Base-by-base conservation (phyloP, 331 rosid species). In the Prunus yedoensis region DNA sequence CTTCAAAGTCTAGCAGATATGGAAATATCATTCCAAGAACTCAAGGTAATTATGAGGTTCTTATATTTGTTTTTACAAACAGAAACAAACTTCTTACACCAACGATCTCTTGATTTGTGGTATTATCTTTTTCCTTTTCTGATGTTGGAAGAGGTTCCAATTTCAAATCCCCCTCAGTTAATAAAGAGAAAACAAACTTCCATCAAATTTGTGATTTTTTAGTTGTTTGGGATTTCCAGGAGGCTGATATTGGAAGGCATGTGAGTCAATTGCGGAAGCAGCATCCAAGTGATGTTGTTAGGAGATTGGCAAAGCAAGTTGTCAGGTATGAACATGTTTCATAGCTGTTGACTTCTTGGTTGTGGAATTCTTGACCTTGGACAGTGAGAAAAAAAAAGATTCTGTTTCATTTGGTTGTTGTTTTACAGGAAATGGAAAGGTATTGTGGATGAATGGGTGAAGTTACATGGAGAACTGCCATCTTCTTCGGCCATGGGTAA, bases 401-500 rank as follows among this genome's bases (percentile, higher is more conserved):
- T 12, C 16, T 68, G 47, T 7, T 65, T 70, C 23, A 5, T 60
- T 57, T 65, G n/a, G 59, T 63, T 43, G 59, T 83, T 78, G 51
- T 67, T 79, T 73, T 68, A 11, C 90, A 95, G 99, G 88, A 95
- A 92, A 84, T 95, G 99, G 99, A 95, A 92, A 81, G 97, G 89
- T n/a, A 90, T 85, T 79, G 99, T 95, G 30, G 97, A 90, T 83
- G 96, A 95, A 58, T 95, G 99, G 99, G 99, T 95, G 81, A 92
- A 85, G 85, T 51, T 83, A 54, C 91, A 87, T 43, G 88, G 97
- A 53, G 94, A 88, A 82, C 87, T 78, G 38, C 76, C 81, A n/a
- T 80, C 94, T 8, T 54, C 85, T 73, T 74, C 89, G 45, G 85
- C 91, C 41, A 84, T 92, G 91, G 96, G 99, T 95, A 89, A 80